Evolutionary conservation across 371 early-diverging fungal species (phyloP).

Genomic region (Syncephalastrum racemosum): DNA sequence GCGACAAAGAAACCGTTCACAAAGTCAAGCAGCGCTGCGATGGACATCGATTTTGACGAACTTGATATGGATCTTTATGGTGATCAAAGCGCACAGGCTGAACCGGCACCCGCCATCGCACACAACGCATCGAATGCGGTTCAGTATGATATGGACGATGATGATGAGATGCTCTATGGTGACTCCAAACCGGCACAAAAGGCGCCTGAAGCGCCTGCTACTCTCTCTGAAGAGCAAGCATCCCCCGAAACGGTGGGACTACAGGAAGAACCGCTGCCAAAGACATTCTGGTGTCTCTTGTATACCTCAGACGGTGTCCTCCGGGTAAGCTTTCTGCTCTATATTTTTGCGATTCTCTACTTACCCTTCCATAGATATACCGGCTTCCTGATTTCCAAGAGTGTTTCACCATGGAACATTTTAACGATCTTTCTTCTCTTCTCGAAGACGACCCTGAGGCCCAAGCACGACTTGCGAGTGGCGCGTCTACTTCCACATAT

Average conservation of each 20-base stretch:
- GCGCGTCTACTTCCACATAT: conserved; percentile 5
- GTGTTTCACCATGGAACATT: conserved; percentile 64
- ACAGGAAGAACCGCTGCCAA: conserved; percentile 15
- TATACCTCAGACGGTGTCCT: conserved; percentile 36
- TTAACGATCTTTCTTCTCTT: conserved; percentile 63
- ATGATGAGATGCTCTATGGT: conserved; percentile 32
- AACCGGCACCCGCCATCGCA: not conserved
- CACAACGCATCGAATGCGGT: not conserved
- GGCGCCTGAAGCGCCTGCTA: not conserved
- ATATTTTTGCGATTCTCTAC: not conserved
- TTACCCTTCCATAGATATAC: conserved; percentile 48
- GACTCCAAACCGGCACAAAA: conserved; percentile 7
- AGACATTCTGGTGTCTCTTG: conserved; percentile 40
- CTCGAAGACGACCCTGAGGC: conserved; percentile 48
- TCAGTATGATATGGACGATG: conserved; percentile 15
- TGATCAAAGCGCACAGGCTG: conserved; percentile 23
- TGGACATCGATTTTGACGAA: conserved; percentile 47
- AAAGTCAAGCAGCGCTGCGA: conserved; percentile 9
- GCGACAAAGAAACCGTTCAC: conserved; percentile 16
- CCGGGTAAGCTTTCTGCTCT: conserved; percentile 7
- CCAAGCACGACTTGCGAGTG: too few species aligned
- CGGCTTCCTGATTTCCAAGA: conserved; percentile 72
- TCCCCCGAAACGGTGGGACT: not conserved
- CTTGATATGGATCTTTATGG: conserved; percentile 70
- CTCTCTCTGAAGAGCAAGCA: too few species aligned